Percentiles rank a stretch among this genome's conserved stretches.
These are phyloP conservation scores for Aspergillus bridgeri DNA, from an alignment of 495 filamentous ascomycete species.

Conservation along the genomic window DNA sequence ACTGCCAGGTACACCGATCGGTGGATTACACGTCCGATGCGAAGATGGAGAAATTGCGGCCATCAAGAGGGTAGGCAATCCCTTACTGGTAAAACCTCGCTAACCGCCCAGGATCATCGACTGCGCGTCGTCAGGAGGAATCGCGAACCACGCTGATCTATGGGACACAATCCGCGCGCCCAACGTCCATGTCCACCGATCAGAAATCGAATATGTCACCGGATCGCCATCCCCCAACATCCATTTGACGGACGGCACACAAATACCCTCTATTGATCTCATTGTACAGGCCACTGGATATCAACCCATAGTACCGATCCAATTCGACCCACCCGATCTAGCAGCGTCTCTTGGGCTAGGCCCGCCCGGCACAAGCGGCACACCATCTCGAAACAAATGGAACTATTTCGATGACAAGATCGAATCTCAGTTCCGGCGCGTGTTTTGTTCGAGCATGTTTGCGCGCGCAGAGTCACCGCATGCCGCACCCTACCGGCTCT, in stretches of 20 bases:
- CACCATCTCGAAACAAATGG: slow-evolving; percentile 12
- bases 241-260: slow-evolving; percentile 11
- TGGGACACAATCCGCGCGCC: slow-evolving; percentile 29
- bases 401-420: slow-evolving; percentile 12
- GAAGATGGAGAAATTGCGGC: slow-evolving; percentile 28
- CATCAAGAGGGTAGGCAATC: slow-evolving; percentile 17
- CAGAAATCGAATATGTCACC: slow-evolving; percentile 13
- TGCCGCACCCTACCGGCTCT: slow-evolving; percentile 38
- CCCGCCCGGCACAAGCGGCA: neutral
- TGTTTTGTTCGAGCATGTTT: slow-evolving; percentile 11
- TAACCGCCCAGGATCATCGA: slow-evolving; percentile 21
- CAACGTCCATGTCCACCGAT: slow-evolving; percentile 27
- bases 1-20: slow-evolving; percentile 10
- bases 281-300: slow-evolving; percentile 47
- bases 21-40: slow-evolving; percentile 21
- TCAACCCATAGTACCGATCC: slow-evolving; percentile 58
- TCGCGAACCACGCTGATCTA: slow-evolving; percentile 30
- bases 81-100: neutral
- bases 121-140: slow-evolving; percentile 25
- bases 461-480: slow-evolving; percentile 20
- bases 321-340: slow-evolving; percentile 36
- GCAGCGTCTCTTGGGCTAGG: slow-evolving; percentile 22
- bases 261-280: slow-evolving; percentile 41
- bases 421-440: slow-evolving; percentile 8
- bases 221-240: neutral